Evolutionary conservation across 805 yeast genomes (phyloP), one percentile per base, ranked within the genome.

Genomic region (Pichia cephalocereana): DNA sequence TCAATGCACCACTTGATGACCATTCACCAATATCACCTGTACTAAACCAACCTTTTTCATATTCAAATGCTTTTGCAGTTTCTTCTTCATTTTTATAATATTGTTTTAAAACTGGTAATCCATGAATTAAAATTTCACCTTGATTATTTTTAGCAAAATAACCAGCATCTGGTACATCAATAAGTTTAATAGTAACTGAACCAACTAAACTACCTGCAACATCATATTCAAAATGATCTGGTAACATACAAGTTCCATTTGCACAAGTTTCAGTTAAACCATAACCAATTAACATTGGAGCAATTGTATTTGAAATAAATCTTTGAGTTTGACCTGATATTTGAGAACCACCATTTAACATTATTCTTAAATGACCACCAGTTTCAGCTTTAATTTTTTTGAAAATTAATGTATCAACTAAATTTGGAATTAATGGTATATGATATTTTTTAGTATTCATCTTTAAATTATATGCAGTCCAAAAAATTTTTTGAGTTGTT

Each of bases 11-110:
- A 54, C 73, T 75, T 28, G 79, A 52, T 40, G 90, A 76, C 95
- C 96, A 88, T 72, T 87, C 89, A 63, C 91, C 96, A 67, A 93
- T 88, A 67, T 93, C 99, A 67, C 99, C 99, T 34, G 98, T 93
- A 64, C 73, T 76, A 74, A 93, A 93, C 97, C 97, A 93, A 26
- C 90, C 95, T 58, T 86, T 90, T 52, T 83, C 85, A 46, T 80
- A 74, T 43, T 75, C 72, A 60, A 85, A 80, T 1, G 95, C 86
- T 18, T 67, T 79, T 43, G 71, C 66, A 18, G 96, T 91, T 69
- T 90, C 98, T 62, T 80, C 73, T 50, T 79, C 82, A 66, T 91
- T 90, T 66, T 81, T 78, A 72, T 75, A 93, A 70, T 93, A 93
- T 60, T 86, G 89, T 30, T 76, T 70, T 36, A 82, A 73, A 44